Conservation (phyloP, 2,329 filamentous ascomycete genomes). For the Penicillium polonicum region DNA sequence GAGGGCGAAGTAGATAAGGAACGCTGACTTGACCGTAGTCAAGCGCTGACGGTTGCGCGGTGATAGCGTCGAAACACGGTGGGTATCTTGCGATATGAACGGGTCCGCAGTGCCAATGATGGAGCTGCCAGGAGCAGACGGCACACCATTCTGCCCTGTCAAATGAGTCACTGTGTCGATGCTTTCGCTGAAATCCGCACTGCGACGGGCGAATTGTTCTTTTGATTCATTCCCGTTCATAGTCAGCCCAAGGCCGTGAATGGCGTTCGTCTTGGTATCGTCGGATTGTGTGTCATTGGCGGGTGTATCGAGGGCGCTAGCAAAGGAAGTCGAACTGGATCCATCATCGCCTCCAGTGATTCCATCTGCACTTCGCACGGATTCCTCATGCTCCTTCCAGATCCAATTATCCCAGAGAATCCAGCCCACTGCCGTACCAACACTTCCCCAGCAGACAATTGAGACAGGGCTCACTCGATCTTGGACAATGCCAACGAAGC, state of each 20-base stretch:
- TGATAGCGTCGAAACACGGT: constrained; percentile 44
- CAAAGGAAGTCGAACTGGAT: constrained; percentile 42
- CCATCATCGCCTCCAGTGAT: constrained; percentile 37
- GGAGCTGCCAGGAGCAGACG: constrained; percentile 20
- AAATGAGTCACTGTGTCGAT: constrained; percentile 48
- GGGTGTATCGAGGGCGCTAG: constrained; percentile 33
- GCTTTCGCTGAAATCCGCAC: constrained; percentile 43
- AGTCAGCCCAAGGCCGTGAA: constrained; percentile 46
- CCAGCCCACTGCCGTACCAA: constrained; percentile 84
- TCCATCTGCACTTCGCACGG: constrained; percentile 28
- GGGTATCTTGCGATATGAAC: constrained; percentile 24
- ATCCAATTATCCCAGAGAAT: constrained; percentile 90
- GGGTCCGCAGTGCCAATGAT: constrained; percentile 25
- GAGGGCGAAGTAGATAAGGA: constrained; percentile 89
- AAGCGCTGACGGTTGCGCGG: constrained; percentile 63
- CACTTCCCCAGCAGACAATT: constrained; percentile 79
- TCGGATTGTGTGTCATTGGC: constrained; percentile 28
- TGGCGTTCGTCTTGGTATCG: constrained; percentile 32
- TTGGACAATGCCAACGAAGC: constrained; percentile 86
- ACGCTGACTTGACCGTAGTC: constrained; percentile 84
- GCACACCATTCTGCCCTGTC: constrained; percentile 19
- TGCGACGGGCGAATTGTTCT: constrained; percentile 30
- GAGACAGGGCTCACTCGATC: constrained; percentile 86
- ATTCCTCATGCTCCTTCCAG: constrained; percentile 61
- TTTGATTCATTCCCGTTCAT: constrained; percentile 40